Percentiles rank a stretch among this genome's conserved stretches.
These are phyloP conservation scores for Magnusiomyces magnusii DNA, from an alignment of 1,139 yeast genomes.

Conservation along the genomic window DNA sequence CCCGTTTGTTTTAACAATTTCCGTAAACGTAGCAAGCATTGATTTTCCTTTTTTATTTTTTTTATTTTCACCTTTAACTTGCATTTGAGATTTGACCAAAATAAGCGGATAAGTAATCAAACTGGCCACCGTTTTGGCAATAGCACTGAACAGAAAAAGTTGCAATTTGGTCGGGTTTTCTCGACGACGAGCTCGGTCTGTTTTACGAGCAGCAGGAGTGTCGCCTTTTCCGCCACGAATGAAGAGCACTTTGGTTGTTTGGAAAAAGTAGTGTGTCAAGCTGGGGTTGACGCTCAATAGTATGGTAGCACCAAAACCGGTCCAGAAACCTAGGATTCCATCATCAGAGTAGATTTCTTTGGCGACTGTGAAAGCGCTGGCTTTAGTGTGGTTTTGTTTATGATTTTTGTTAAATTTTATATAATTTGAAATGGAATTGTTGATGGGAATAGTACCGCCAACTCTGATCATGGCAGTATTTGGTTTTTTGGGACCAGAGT, in stretches of 20 bases:
- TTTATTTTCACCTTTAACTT: slow-evolving; percentile 42
- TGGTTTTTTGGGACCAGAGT: neutral
- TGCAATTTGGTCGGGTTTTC: slow-evolving; percentile 26
- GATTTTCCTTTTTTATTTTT: slow-evolving; percentile 38
- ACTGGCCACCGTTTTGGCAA: slow-evolving; percentile 32
- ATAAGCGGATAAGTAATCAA: slow-evolving; percentile 32
- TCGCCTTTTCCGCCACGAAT: slow-evolving; percentile 11
- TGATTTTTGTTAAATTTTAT: neutral
- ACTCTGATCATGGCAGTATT: neutral
- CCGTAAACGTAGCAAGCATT: slow-evolving; percentile 58
- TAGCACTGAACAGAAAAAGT: slow-evolving; percentile 30
- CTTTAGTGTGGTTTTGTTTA: neutral
- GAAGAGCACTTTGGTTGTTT: slow-evolving; percentile 22
- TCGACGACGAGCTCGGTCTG: slow-evolving; percentile 24
- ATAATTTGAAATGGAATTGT: neutral
- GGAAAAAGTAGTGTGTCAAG: slow-evolving; percentile 48
- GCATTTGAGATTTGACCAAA: slow-evolving; percentile 67
- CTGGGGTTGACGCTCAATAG: slow-evolving; percentile 70
- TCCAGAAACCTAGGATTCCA: slow-evolving; percentile 65
- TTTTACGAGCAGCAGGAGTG: neutral
- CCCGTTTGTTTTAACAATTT: slow-evolving; percentile 60
- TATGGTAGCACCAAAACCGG: slow-evolving; percentile 63
- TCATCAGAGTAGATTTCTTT: slow-evolving; percentile 50
- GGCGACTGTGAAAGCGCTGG: slow-evolving; percentile 26
- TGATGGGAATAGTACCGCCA: neutral